These are phyloP conservation scores for Usnea hakonensis DNA, from an alignment of 495 filamentous ascomycete genomes.

Conservation along the genomic window DNA sequence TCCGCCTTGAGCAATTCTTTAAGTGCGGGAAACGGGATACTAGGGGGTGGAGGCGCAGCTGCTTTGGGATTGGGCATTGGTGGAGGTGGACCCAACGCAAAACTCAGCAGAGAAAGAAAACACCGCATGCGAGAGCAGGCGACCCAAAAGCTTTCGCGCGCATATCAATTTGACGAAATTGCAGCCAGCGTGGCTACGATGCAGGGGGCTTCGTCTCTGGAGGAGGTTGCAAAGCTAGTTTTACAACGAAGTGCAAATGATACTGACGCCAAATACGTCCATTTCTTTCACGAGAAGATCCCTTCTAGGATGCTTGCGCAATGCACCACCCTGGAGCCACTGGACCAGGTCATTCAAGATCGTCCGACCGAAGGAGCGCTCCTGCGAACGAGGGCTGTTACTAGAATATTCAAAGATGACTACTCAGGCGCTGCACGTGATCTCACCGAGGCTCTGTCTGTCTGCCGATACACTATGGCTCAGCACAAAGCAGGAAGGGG, in stretches of 20 bases:
- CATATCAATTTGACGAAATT: conserved; percentile 72
- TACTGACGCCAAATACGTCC: conserved; percentile 68
- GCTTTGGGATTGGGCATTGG: conserved; percentile 56
- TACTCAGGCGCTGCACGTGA: conserved; percentile 58
- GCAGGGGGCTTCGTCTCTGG: conserved; percentile 69
- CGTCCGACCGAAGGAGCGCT: conserved; percentile 56
- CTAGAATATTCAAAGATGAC: conserved; percentile 69
- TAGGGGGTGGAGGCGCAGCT: conserved; percentile 45
- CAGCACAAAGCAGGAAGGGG: conserved; percentile 38
- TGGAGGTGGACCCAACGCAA: conserved; percentile 49
- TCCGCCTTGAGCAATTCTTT: conserved; percentile 43
- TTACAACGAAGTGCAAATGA: conserved; percentile 55
- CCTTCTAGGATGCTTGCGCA: conserved; percentile 67
- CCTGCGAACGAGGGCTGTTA: conserved; percentile 61
- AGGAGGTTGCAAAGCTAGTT: conserved; percentile 69
- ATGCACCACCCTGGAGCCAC: conserved; percentile 54
- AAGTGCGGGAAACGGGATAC: conserved; percentile 46
- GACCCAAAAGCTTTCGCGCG: conserved; percentile 63
- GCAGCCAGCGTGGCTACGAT: conserved; percentile 74
- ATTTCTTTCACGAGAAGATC: conserved; percentile 86
- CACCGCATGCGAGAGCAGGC: conserved; percentile 70
- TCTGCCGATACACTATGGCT: conserved; percentile 45
- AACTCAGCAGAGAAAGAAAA: conserved; percentile 64
- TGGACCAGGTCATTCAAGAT: conserved; percentile 59
- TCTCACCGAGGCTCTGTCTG: conserved; percentile 54